Base-by-base conservation (phyloP, 2,329 filamentous ascomycete genomes). In the Coleophoma crateriformis region DNA sequence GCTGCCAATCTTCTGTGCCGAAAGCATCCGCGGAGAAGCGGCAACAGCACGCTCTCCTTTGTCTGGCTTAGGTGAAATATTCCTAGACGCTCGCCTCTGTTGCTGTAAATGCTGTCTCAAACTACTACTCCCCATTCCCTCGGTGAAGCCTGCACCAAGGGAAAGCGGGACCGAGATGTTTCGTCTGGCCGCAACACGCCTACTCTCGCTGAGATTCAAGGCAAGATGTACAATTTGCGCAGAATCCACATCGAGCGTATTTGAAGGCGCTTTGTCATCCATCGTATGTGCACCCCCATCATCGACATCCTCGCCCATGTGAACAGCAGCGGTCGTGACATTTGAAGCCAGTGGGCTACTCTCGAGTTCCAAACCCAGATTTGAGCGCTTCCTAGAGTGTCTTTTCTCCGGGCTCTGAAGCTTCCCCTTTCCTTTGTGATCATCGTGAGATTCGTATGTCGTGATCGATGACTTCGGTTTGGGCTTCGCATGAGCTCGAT, bases 221-320 rank as follows among this genome's bases (percentile, higher is more conserved):
- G 92, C 92, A 79, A 97, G 88, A 61, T 90, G 90, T 39, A 97
- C 90, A 55, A 97, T 95, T 67, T 96, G 88, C 4, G 86, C 82
- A 7, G 91, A 87, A 61, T 96, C 91, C 52, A 87, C 77, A 59
- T 90, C 82, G 17, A 87, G 64, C 5, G 67, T 59, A 13, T 64
- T 55, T 17, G 47, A 20, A 19, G 45, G 46, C 8, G 27, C 8
- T 27, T 27, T 27, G 6, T 27, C 27, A 27, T 27, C 27, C 44
- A 48, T 3, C 33, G 49, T 58, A 22, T 37, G 34, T 2, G 46
- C 12, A 32, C 32, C 42, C 8, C 52, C 46, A 15, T 42, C 42
- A 13, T 11, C 34, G 4, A 20, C 49, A 33, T 53, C 48, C 11
- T 39, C 33, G n/a, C 33, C 48, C 20, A 49, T 49, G 22, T 43